Conservation (phyloP, 2,329 filamentous ascomycete genomes). For the Monascus ruber region DNA sequence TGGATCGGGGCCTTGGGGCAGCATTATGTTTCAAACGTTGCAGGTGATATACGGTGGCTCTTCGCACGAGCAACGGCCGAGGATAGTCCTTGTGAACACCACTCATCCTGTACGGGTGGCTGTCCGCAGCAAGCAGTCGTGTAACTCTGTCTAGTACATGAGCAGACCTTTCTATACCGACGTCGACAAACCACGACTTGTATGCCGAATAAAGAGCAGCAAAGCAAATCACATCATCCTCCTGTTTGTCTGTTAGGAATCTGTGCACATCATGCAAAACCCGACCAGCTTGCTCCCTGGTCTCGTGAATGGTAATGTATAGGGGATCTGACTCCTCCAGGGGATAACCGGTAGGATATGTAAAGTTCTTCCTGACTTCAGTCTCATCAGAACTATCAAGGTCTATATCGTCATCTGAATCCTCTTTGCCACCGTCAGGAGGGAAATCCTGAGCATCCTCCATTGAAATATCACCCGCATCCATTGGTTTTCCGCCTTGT, state of each 20-base stretch:
- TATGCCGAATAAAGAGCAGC: constrained; percentile 87
- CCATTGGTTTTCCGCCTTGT: constrained; percentile 28
- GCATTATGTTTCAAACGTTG: constrained; percentile 92
- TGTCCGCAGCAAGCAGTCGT: constrained; percentile 73
- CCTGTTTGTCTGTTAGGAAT: constrained; percentile 72
- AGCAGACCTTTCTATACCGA: constrained; percentile 89
- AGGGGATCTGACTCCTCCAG: constrained; percentile 52
- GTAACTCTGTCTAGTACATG: constrained; percentile 83
- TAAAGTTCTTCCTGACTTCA: constrained; percentile 66
- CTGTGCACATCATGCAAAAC: constrained; percentile 72
- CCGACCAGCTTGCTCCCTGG: constrained; percentile 69
- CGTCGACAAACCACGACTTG: constrained; percentile 92
- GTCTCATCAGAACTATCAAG: constrained; percentile 49
- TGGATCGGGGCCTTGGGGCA: constrained; percentile 72
- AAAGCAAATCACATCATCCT: constrained; percentile 94
- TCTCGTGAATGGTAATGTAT: constrained; percentile 66
- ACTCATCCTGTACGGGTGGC: constrained; percentile 86
- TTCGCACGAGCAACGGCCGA: constrained; percentile 77
- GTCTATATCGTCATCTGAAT: constrained; percentile 21
- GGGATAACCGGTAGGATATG: constrained; percentile 79
- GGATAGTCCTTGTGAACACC: constrained; percentile 88
- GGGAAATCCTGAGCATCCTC: constrained; percentile 28
- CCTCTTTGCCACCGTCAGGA: constrained; percentile 9
- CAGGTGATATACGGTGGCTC: constrained; percentile 88
- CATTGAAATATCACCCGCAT: constrained; percentile 34